Evolutionary conservation across 1,139 yeast species (phyloP).

Genomic region (Martiniozyma asiatica): DNA sequence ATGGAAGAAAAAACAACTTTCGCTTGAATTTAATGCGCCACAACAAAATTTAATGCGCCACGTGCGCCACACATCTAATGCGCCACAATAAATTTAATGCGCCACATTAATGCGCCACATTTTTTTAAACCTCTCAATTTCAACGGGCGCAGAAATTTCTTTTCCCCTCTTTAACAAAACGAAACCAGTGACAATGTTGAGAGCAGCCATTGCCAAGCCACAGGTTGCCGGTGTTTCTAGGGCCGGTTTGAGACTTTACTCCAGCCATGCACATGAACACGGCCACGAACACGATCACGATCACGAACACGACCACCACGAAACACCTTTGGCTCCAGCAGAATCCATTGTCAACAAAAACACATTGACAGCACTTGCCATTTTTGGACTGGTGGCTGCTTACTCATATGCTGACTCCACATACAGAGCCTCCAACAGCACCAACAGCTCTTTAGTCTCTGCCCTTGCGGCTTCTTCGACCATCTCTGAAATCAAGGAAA

Average conservation of each 20-base stretch:
- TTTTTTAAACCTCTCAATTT: too few relatives aligned
- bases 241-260: slow-evolving; percentile 8
- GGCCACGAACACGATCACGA: slow-evolving; percentile 11
- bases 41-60: too few relatives aligned
- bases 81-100: too few relatives aligned
- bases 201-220: slow-evolving; percentile 4
- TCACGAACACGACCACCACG: slow-evolving; percentile 15
- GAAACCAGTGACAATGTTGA: too few relatives aligned
- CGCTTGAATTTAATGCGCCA: too few relatives aligned
- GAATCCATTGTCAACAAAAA: slow-evolving; percentile 19
- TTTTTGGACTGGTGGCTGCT: slow-evolving; percentile 13
- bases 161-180: too few relatives aligned
- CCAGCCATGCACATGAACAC: slow-evolving; percentile 8
- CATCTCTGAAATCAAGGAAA: slow-evolving; percentile 14
- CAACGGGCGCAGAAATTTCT: too few relatives aligned
- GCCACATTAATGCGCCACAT: too few relatives aligned
- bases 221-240: slow-evolving; percentile 1
- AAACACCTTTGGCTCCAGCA: slow-evolving; percentile 16
- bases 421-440: slow-evolving; percentile 17
- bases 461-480: slow-evolving; percentile 10
- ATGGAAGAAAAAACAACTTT: too few relatives aligned
- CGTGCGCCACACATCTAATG: too few relatives aligned
- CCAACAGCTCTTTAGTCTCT: slow-evolving; percentile 17
- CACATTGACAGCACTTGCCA: slow-evolving; percentile 14
- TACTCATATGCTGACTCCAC: slow-evolving; percentile 13